Percentiles rank a stretch among this genome's conserved stretches.
Conservation (phyloP, 2,329 filamentous ascomycete genomes). For the Pezicula neosporulosa region DNA sequence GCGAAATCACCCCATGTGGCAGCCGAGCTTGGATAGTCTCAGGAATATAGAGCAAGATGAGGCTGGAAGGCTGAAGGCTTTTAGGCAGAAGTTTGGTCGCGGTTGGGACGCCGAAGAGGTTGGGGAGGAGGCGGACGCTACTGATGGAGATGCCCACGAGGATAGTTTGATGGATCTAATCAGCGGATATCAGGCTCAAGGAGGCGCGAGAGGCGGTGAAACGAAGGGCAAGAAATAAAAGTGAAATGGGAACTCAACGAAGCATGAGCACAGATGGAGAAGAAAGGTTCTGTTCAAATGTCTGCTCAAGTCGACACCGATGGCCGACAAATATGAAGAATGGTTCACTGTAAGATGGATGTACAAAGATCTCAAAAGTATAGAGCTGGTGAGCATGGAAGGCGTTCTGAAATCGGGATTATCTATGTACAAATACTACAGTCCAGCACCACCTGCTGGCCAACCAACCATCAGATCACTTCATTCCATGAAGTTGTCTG, state of each 20-base stretch:
- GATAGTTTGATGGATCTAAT: slow-evolving; percentile 57
- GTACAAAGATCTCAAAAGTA: slow-evolving; percentile 4
- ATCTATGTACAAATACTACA: slow-evolving; percentile 29
- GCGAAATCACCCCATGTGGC: slow-evolving; percentile 87
- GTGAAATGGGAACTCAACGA: slow-evolving; percentile 14
- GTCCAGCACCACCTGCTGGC: not conserved
- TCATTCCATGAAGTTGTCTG: not conserved
- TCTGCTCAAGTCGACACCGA: not conserved
- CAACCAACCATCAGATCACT: slow-evolving; percentile 1
- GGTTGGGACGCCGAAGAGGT: slow-evolving; percentile 66
- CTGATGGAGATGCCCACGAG: slow-evolving; percentile 32
- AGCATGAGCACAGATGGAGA: not conserved
- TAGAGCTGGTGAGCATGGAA: not conserved
- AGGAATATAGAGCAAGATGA: slow-evolving; percentile 92
- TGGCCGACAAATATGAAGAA: not conserved
- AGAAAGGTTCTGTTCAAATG: not conserved
- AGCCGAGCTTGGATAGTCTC: slow-evolving; percentile 77
- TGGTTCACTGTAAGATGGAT: slow-evolving; percentile 1
- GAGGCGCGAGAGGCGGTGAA: slow-evolving; percentile 12
- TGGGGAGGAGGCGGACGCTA: slow-evolving; percentile 28
- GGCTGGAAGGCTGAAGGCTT: slow-evolving; percentile 82
- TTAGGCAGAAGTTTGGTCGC: slow-evolving; percentile 79
- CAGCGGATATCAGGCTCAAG: slow-evolving; percentile 35
- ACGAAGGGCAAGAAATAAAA: slow-evolving; percentile 32
- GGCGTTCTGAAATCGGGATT: slow-evolving; percentile 15